Evolutionary conservation across 352 stramenopile genomes (phyloP).

Genomic region (Phytopythium oedochilum): DNA sequence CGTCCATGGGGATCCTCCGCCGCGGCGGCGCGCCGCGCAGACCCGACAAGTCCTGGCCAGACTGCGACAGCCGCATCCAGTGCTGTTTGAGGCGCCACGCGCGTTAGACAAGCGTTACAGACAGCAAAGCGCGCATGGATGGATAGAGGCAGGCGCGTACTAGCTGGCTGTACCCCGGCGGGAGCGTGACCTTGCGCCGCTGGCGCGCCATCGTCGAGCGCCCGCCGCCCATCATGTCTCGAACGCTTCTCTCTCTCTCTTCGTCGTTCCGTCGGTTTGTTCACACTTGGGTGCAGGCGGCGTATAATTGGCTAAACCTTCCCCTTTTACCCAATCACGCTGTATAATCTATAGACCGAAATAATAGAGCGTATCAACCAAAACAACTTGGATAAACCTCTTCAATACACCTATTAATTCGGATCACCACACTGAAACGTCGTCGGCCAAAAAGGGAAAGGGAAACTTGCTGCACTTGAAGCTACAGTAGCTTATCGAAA

Average conservation of each 20-base stretch:
- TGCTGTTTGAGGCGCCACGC: constrained; percentile 41
- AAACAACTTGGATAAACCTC: too few relatives aligned
- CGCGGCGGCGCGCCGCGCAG: constrained; percentile 49
- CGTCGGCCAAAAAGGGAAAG: too few relatives aligned
- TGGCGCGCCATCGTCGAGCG: constrained; percentile 56
- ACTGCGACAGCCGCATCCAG: constrained; percentile 89
- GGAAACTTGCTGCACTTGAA: too few relatives aligned
- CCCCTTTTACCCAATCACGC: too few relatives aligned
- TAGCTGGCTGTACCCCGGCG: constrained; percentile 90
- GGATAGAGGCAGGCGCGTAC: constrained; percentile 24
- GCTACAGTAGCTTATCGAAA: too few relatives aligned
- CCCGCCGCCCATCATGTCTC: constrained; percentile 37
- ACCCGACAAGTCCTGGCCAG: constrained; percentile 83
- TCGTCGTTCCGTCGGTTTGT: constrained; percentile 1
- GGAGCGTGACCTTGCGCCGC: constrained; percentile 76
- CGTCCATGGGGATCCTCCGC: constrained; percentile 66
- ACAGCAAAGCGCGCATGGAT: not conserved
- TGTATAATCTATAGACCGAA: too few relatives aligned
- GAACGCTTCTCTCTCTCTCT: not conserved
- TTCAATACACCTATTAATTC: too few relatives aligned
- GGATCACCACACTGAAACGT: too few relatives aligned
- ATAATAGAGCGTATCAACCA: too few relatives aligned
- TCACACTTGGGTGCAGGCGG: not conserved
- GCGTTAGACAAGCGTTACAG: not conserved
- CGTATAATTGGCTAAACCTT: too few relatives aligned